Conservation (phyloP, 2,329 filamentous ascomycete species). For the Lasiodiplodia gonubiensis region DNA sequence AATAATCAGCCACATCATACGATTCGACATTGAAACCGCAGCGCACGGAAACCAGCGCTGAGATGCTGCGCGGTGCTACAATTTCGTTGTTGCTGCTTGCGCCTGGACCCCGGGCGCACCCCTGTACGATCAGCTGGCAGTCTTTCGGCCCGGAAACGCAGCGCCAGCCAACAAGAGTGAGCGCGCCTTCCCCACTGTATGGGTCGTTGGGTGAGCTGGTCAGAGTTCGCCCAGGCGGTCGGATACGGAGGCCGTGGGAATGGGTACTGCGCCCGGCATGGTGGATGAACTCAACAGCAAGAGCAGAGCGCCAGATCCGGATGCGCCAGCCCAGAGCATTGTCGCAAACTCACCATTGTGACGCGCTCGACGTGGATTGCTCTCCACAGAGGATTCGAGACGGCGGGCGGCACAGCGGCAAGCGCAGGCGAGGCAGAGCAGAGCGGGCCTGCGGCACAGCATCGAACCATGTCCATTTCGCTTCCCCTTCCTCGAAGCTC, state of each 20-base stretch:
- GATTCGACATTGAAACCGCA: neutral
- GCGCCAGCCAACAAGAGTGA: slow-evolving; percentile 26
- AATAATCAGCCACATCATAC: slow-evolving; percentile 14
- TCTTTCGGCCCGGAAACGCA: slow-evolving; percentile 21
- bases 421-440: slow-evolving; percentile 7
- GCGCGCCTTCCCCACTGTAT: slow-evolving; percentile 18
- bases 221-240: slow-evolving; percentile 24
- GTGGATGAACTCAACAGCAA: slow-evolving; percentile 17
- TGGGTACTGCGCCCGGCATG: slow-evolving; percentile 14
- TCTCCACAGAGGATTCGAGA: slow-evolving; percentile 1
- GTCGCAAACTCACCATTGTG: neutral
- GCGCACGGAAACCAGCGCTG: neutral
- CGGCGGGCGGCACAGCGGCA: slow-evolving; percentile 2
- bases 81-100: slow-evolving; percentile 21
- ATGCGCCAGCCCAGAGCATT: neutral
- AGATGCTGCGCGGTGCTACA: slow-evolving; percentile 18
- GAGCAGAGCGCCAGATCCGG: slow-evolving; percentile 7
- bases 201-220: slow-evolving; percentile 24
- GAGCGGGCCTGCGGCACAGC: slow-evolving; percentile 23
- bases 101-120: slow-evolving; percentile 16
- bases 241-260: slow-evolving; percentile 26
- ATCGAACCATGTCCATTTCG: slow-evolving; percentile 20
- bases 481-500: slow-evolving; percentile 18
- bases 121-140: slow-evolving; percentile 25
- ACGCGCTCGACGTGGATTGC: neutral